phyloP scores from a whole-genome alignment of 2,329 filamentous ascomycete genomes.

The Cryphonectria carpinicola region DNA sequence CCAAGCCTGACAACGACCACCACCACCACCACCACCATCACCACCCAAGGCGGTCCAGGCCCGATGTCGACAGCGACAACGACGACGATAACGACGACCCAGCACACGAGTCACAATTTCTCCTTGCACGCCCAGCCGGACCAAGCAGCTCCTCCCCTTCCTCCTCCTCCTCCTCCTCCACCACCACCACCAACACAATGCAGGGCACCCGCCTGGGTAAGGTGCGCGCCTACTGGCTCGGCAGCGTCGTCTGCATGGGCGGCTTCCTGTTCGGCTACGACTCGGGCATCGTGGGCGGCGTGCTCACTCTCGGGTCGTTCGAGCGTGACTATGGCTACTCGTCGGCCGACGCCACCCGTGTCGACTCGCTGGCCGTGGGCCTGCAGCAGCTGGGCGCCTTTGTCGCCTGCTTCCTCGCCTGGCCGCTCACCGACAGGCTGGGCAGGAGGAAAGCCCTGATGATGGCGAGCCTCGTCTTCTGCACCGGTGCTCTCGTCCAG shows the following conservation, averaged over 20 bases:
- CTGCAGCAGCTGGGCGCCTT: constrained; percentile 40
- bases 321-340: constrained; percentile 37
- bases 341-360: constrained; percentile 32
- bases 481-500: constrained; percentile 47
- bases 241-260: constrained; percentile 54
- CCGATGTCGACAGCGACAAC: not conserved
- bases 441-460: constrained; percentile 38
- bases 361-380: constrained; percentile 38
- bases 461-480: constrained; percentile 48
- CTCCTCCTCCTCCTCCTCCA: not conserved
- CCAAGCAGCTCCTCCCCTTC: not conserved
- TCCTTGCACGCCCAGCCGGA: not conserved
- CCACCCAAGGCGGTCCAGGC: not conserved
- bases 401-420: constrained; percentile 40
- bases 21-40: not conserved
- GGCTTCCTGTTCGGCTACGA: constrained; percentile 53
- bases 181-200: constrained; percentile 26
- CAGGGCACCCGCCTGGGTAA: constrained; percentile 40
- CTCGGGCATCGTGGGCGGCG: constrained; percentile 43
- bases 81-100: not conserved
- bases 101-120: constrained; percentile 2
- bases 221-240: constrained; percentile 55
- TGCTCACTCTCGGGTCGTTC: constrained; percentile 38
- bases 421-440: constrained; percentile 38
- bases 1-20: not conserved